These are phyloP conservation scores for Eimeria praecox DNA, from an alignment of 169 alveolate species.

Conservation along the genomic window DNA sequence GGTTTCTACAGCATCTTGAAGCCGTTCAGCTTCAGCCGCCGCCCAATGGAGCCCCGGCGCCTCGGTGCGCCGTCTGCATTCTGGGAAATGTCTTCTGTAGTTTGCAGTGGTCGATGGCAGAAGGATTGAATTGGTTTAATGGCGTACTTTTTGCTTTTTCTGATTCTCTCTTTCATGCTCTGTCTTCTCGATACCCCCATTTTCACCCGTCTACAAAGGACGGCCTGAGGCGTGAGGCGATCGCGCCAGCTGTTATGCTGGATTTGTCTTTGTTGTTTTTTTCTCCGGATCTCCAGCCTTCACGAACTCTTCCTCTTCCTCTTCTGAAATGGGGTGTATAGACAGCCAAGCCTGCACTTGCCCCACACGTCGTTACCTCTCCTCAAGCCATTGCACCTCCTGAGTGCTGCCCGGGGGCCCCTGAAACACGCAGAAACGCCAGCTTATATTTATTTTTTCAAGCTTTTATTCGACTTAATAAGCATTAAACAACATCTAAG, in stretches of 20 bases:
- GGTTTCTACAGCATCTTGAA: not conserved
- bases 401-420: not conserved
- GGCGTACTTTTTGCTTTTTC: conserved; percentile 23
- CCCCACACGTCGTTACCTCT: conserved; percentile 11
- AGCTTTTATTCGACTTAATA: not conserved
- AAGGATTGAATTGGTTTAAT: conserved; percentile 16
- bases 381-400: not conserved
- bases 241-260: not conserved
- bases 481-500: not conserved
- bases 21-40: not conserved
- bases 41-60: conserved; percentile 13
- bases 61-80: conserved; percentile 33
- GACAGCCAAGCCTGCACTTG: conserved; percentile 4
- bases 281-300: not conserved
- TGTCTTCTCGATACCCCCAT: not conserved
- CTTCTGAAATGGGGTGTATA: conserved; percentile 41
- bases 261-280: conserved; percentile 8
- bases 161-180: not conserved
- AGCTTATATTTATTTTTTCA: not conserved
- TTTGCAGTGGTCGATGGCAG: conserved; percentile 14
- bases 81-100: conserved; percentile 24
- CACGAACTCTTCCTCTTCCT: not conserved
- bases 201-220: not conserved
- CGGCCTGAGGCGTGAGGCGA: not conserved
- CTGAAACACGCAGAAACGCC: not conserved